Percentiles rank a stretch among this genome's conserved stretches.
These are phyloP conservation scores for Bonia amplexicaulis DNA, from an alignment of 176 grass and related monocot genomes.

Conservation along the genomic window DNA sequence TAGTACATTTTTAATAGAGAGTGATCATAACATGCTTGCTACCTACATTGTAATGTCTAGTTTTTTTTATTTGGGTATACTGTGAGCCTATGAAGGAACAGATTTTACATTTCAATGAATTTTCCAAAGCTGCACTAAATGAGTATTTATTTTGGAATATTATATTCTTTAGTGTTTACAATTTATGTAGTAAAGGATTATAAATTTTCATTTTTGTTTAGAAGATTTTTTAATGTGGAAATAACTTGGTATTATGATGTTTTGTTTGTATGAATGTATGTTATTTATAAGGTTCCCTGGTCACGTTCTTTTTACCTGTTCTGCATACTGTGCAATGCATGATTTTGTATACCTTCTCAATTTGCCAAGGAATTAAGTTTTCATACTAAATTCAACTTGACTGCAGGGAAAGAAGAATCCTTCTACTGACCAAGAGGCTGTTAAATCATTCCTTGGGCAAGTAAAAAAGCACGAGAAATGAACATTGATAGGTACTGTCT, in stretches of 20 bases:
- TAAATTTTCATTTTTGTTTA: not conserved
- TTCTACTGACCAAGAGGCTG: slow-evolving; percentile 56
- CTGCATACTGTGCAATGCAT: not conserved
- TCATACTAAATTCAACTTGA: slow-evolving; percentile 7
- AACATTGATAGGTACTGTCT: slow-evolving; percentile 69
- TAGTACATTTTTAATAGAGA: not conserved
- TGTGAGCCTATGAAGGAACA: not conserved
- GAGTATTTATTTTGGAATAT: not conserved
- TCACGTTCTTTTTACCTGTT: not conserved
- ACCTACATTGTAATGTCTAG: not conserved
- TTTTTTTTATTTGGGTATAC: not conserved
- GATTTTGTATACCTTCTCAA: not conserved
- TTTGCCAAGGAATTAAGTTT: not conserved
- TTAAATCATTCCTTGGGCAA: slow-evolving; percentile 64
- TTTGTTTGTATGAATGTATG: not conserved
- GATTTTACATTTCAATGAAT: not conserved
- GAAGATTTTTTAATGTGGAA: not conserved
- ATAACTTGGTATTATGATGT: not conserved
- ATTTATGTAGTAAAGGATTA: not conserved
- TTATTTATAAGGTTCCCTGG: not conserved
- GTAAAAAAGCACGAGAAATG: slow-evolving; percentile 69
- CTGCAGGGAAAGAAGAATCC: slow-evolving; percentile 98
- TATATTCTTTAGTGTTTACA: not conserved
- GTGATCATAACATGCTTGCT: not conserved
- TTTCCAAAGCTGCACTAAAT: not conserved